phyloP scores from a whole-genome alignment of 73 alveolate genomes.

The Uronychia setigera region DNA sequence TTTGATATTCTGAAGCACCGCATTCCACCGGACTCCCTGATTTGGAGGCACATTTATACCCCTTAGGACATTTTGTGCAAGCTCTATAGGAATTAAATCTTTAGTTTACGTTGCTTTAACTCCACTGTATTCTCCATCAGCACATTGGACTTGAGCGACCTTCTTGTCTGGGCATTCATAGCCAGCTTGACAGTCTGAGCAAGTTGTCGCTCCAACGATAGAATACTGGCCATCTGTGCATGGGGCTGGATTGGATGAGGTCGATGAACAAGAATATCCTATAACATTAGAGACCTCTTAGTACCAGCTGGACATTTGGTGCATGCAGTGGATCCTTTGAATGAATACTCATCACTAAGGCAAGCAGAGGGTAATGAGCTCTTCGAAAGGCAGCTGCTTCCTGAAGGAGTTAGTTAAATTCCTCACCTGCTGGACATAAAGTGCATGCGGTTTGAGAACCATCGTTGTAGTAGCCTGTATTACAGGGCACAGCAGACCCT shows the following conservation, averaged over 20 bases:
- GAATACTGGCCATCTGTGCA: conserved; percentile 50
- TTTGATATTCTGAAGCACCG: neutral
- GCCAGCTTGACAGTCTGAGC: conserved; percentile 70
- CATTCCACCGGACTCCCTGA: neutral
- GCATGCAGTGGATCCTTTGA: neutral
- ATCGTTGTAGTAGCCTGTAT: conserved; percentile 17
- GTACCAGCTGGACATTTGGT: conserved; percentile 21
- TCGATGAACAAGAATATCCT: conserved; percentile 2
- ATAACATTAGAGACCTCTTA: neutral
- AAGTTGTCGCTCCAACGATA: conserved; percentile 28
- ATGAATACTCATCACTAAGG: neutral
- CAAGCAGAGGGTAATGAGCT: too few relatives aligned
- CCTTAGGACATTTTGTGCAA: conserved; percentile 59
- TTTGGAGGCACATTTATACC: conserved; percentile 45
- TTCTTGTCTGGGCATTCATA: conserved; percentile 33
- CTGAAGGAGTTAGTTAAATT: too few relatives aligned
- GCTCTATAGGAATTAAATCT: conserved; percentile 9
- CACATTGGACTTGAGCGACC: conserved; percentile 49
- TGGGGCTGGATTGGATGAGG: conserved; percentile 16
- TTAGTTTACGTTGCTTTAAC: neutral
- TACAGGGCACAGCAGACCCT: too few relatives aligned
- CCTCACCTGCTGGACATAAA: conserved; percentile 41
- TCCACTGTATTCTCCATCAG: conserved; percentile 37
- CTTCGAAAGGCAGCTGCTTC: too few relatives aligned
- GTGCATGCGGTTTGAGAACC: conserved; percentile 21